These are phyloP conservation scores for Pharus latifolius DNA, from an alignment of 176 grass and related monocot genomes.

Conservation along the genomic window DNA sequence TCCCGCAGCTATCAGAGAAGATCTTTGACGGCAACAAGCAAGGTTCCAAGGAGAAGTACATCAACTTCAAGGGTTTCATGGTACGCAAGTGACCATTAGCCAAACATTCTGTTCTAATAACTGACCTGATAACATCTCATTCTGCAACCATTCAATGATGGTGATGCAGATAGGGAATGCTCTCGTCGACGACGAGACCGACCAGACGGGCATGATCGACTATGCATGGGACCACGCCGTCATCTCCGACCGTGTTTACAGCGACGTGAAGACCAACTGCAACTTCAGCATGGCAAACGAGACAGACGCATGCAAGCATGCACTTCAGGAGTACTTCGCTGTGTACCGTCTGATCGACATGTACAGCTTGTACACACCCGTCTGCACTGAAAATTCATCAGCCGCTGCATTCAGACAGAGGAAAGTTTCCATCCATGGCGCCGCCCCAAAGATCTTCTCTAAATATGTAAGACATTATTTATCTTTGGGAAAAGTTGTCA, in stretches of 20 bases:
- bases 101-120: not conserved
- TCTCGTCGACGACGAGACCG: slow-evolving; percentile 73
- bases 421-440: slow-evolving; percentile 37
- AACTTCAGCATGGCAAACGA: slow-evolving; percentile 39
- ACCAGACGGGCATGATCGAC: slow-evolving; percentile 75
- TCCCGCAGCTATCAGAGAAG: slow-evolving; percentile 81
- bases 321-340: slow-evolving; percentile 56
- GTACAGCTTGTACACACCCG: slow-evolving; percentile 89
- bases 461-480: slow-evolving; percentile 32
- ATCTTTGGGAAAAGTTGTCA: too few species aligned
- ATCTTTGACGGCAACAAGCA: slow-evolving; percentile 81
- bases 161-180: slow-evolving; percentile 74
- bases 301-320: slow-evolving; percentile 26
- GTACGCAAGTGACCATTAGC: slow-evolving; percentile 2
- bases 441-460: slow-evolving; percentile 47
- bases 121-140: not conserved
- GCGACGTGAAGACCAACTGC: slow-evolving; percentile 50
- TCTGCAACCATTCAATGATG: not conserved
- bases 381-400: slow-evolving; percentile 25
- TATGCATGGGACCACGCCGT: slow-evolving; percentile 98
- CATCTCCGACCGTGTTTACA: slow-evolving; percentile 88
- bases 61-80: slow-evolving; percentile 99
- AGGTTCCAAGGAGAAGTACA: slow-evolving; percentile 40
- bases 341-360: slow-evolving; percentile 90
- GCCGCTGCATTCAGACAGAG: not conserved